Evolutionary conservation across 495 filamentous ascomycete species (phyloP).

Genomic region (Letharia lupina): DNA sequence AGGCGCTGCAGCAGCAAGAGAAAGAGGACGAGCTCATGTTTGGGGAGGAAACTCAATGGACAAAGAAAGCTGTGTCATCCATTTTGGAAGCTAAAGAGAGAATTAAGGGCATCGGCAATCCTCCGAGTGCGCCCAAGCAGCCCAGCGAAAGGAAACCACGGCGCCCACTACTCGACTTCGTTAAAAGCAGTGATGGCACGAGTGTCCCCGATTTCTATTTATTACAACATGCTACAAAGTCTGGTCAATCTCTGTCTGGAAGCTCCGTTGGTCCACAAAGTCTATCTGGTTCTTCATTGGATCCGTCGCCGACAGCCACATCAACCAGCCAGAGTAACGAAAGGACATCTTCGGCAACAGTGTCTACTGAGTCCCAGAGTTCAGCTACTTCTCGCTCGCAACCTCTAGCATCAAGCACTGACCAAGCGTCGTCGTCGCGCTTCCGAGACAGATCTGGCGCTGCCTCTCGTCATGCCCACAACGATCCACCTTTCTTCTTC

Average conservation of each 20-base stretch:
- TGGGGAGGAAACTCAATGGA: conserved; percentile 89
- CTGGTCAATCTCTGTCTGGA: conserved; percentile 35
- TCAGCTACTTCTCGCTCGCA: conserved; percentile 7
- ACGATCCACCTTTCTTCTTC: conserved; percentile 59
- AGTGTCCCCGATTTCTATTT: conserved; percentile 48
- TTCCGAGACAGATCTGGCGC: conserved; percentile 5
- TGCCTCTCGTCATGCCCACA: conserved; percentile 12
- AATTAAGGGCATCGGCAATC: conserved; percentile 60
- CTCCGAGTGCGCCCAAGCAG: conserved; percentile 49
- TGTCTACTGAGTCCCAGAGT: background rate
- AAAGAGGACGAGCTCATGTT: conserved; percentile 87
- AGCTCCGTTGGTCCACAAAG: conserved; percentile 19
- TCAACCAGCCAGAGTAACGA: conserved; percentile 8
- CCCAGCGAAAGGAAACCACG: conserved; percentile 39
- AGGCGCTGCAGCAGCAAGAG: conserved; percentile 64
- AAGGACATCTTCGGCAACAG: background rate
- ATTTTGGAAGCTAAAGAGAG: conserved; percentile 68
- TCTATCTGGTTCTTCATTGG: conserved; percentile 5
- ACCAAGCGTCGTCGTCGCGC: background rate
- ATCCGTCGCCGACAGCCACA: conserved; percentile 2
- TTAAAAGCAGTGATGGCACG: conserved; percentile 30
- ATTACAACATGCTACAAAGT: conserved; percentile 39
- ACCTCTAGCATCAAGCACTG: conserved; percentile 7
- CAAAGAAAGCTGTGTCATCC: conserved; percentile 64
- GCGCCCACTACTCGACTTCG: conserved; percentile 42